A percentile compares a stretch with the other conserved stretches of the same genome.
phyloP scores from a whole-genome alignment of 192 early-diverging fungal species.

The Coemansia sp. region DNA sequence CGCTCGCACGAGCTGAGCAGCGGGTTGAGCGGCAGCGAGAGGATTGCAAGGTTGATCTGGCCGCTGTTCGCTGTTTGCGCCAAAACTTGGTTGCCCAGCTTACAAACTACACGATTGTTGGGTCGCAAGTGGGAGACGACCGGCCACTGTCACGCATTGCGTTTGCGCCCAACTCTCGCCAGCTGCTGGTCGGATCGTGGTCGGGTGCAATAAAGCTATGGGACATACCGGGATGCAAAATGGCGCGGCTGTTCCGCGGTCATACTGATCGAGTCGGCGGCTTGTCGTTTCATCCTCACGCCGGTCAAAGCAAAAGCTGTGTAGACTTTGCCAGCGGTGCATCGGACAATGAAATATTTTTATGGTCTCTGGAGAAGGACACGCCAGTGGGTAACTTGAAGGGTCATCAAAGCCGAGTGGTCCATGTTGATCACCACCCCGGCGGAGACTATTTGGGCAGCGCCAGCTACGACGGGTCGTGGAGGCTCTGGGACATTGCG shows the following conservation, averaged over 20 bases:
- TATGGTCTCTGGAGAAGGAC: slow-evolving; percentile 85
- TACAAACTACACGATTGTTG: slow-evolving; percentile 62
- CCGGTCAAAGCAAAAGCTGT: slow-evolving; percentile 36
- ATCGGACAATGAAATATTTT: slow-evolving; percentile 72
- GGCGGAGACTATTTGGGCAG: slow-evolving; percentile 78
- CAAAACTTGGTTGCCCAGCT: slow-evolving; percentile 58
- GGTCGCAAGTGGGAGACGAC: slow-evolving; percentile 87
- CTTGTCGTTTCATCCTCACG: slow-evolving; percentile 82
- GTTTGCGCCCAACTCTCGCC: slow-evolving; percentile 78
- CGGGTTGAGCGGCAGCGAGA: slow-evolving; percentile 65
- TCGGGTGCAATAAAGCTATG: slow-evolving; percentile 85
- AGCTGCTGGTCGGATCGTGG: slow-evolving; percentile 82
- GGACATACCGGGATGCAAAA: slow-evolving; percentile 74
- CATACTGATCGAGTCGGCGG: slow-evolving; percentile 89
- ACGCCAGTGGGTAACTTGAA: slow-evolving; percentile 72
- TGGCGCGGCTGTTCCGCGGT: slow-evolving; percentile 63
- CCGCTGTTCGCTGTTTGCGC: slow-evolving; percentile 15
- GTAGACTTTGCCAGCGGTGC: slow-evolving; percentile 83
- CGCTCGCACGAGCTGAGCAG: slow-evolving; percentile 65
- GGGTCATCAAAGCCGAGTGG: slow-evolving; percentile 83
- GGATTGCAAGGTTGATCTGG: slow-evolving; percentile 29
- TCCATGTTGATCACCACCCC: slow-evolving; percentile 88
- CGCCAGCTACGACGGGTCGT: slow-evolving; percentile 74
- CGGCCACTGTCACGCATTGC: slow-evolving; percentile 74
- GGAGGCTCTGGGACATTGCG: slow-evolving; percentile 95